These are phyloP conservation scores for Hevea brasiliensis DNA, from an alignment of 345 rosid species.

Conservation along the genomic window DNA sequence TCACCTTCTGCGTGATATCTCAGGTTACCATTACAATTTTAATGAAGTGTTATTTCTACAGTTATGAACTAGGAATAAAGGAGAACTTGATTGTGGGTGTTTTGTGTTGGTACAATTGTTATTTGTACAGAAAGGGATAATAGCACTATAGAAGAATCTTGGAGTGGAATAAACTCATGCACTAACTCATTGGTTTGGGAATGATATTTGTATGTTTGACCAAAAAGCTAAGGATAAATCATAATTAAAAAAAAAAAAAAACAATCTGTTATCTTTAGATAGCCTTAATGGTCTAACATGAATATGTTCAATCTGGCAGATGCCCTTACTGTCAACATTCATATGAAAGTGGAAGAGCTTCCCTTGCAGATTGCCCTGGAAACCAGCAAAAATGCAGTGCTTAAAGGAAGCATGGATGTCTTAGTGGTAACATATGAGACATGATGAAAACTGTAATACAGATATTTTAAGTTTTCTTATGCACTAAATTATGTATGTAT, in stretches of 20 bases:
- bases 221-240: conserved; percentile 1
- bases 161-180: background rate
- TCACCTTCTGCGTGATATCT: conserved; percentile 71
- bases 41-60: background rate
- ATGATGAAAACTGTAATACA: background rate
- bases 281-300: background rate
- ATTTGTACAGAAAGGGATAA: conserved; percentile 13
- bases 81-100: conserved; percentile 1
- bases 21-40: conserved; percentile 48
- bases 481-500: conserved; percentile 4
- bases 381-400: conserved; percentile 67
- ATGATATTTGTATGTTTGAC: conserved; percentile 11
- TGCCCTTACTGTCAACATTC: conserved; percentile 45
- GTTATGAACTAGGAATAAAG: background rate
- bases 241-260: too few species aligned
- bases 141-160: background rate
- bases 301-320: conserved; percentile 45
- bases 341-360: conserved; percentile 48
- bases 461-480: background rate
- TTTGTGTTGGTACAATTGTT: background rate
- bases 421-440: conserved; percentile 56
- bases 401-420: conserved; percentile 83
- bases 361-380: conserved; percentile 64
- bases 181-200: background rate
- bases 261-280: conserved; percentile 2